Base-by-base conservation (phyloP, 352 stramenopile species). In the Peronospora belbahrii region DNA sequence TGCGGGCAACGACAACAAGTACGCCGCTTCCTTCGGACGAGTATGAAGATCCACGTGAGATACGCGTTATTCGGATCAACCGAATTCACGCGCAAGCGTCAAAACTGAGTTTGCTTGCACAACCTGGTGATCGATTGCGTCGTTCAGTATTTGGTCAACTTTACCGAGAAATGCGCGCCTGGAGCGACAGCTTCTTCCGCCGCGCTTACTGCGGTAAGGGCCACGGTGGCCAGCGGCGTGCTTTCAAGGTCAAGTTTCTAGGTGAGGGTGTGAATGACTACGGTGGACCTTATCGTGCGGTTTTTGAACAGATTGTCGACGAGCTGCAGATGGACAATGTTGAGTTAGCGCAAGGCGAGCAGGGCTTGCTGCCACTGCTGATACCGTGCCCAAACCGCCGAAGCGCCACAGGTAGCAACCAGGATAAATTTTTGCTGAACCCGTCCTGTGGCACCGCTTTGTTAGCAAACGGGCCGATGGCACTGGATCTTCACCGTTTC, bases 211-310 rank as follows among this genome's bases (percentile, higher is more conserved):
- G 97, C 35, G 95, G 95, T 25, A 98, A 98, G 52, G 95, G 95
- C 33, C 95, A 99, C 48, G 96, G 94, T 22, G 94, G 95, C 4
- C 97, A 99, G 65, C 89, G 96, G 34, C 80, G 97, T 39, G 94
- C 94, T 38, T 99, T 99, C 62, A 98, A 98, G 66, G 95, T 99
- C n/a, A 98, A 98, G 56, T 96, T 99, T 38, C 70, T 98, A 33
- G 94, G 95, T 43, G 96, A 99, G 66, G 95, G 96, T 35, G 96
- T 98, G 19, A 98, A 99, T 62, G 96, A 99, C 70, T 98, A 99
- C 48, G 97, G 95, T 44, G 96, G 96, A 3, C 96, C 96, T 11
- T 99, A 99, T 70, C 77, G 96, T 31, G 95, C 97, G 17, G 87
- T 98, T 2, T 99, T 98, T 60, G 95, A 98, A 55, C 93, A 98